phyloP scores from a whole-genome alignment of 371 early-diverging fungal species.

The Mortierella sp. region DNA sequence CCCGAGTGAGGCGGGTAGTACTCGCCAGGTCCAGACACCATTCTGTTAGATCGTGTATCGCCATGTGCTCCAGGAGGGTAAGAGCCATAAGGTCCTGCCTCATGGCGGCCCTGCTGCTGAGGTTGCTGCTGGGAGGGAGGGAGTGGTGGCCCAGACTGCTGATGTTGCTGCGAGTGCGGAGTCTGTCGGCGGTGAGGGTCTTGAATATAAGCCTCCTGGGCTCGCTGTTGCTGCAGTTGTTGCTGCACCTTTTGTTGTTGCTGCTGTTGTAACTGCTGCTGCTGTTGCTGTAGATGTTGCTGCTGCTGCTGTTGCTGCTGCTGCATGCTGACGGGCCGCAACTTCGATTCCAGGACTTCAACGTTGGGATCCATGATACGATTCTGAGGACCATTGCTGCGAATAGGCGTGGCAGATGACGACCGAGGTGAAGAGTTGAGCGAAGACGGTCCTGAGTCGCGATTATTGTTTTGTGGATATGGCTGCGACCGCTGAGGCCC shows the following conservation, averaged over 20 bases:
- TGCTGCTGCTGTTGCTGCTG: slow-evolving; percentile 3
- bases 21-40: background rate
- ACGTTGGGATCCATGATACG: background rate
- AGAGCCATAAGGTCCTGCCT: background rate
- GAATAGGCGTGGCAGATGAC: background rate
- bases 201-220: background rate
- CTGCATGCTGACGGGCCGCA: background rate
- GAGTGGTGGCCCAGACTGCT: background rate
- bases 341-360: background rate
- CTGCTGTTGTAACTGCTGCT: background rate
- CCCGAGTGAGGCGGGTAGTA: background rate
- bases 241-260: slow-evolving; percentile 7
- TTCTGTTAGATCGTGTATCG: background rate
- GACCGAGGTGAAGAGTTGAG: background rate
- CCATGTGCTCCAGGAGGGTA: background rate
- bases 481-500: slow-evolving; percentile 23
- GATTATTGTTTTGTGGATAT: background rate
- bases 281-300: background rate
- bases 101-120: background rate
- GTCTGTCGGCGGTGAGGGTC: background rate
- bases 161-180: background rate
- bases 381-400: background rate
- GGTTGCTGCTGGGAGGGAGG: background rate
- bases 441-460: slow-evolving; percentile 1
- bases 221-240: slow-evolving; percentile 1